Base-by-base conservation (phyloP, 1,139 yeast species). In the Geotrichum candidum region DNA sequence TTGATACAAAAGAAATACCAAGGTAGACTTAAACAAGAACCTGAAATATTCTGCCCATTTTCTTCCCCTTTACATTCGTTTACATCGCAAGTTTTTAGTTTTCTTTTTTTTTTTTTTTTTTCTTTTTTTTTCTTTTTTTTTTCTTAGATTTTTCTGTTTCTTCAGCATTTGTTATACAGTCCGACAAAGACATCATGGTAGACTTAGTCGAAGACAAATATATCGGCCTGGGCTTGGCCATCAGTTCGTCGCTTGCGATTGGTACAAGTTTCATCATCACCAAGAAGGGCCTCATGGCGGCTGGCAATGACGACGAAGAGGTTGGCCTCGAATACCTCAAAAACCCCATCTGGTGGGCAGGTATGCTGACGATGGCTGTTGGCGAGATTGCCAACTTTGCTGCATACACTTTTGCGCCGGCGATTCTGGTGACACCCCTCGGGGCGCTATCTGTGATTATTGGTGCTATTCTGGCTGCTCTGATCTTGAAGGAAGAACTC, bases 321-420 rank as follows among this genome's bases (percentile, higher is more conserved):
- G 89, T 87, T 63, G 88, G 90, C 25, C 85, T 82, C 70, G 86
- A 87, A 69, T 90, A 90, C 72, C 78, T 90, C 65, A 85, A 82
- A 67, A 90, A 89, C 72, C 97, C 97, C 10, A 83, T 90, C 55
- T 90, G 97, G 97, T 89, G 96, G 91, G 90, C 95, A 0, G 97
- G 97, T 18, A 90, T 91, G 83, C 70, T 85, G 46, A 84, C 95
- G 61, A 91, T 90, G 97, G 96, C 95, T 1, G 76, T 90, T 48
- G 97, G 97, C 3, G 97, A 90, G 73, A 77, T 90, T 56, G 96
- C 97, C 62, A 90, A 90, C 73, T 90, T 90, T 73, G 97, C 97
- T 13, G 97, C 97, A 0, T 90, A 90, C 72, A 91, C 97, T 0
- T 90, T 90, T 80, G 97, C 97, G 0, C 97, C 97, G 1, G 96